phyloP scores from a whole-genome alignment of 75 land plant genomes.

The Gnetum montanum region DNA sequence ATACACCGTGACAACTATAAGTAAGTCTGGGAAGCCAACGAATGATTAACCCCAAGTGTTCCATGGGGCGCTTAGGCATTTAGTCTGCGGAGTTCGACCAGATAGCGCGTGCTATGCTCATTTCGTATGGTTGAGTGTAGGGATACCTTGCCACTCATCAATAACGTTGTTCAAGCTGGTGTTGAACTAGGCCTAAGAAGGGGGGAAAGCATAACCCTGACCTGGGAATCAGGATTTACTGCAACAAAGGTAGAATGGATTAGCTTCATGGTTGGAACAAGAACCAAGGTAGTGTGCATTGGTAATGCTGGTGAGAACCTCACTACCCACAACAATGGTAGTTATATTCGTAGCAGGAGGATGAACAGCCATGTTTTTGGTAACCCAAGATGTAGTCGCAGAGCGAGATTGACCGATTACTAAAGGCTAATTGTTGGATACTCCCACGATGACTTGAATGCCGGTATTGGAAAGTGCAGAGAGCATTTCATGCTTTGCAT shows the following conservation, averaged over 20 bases:
- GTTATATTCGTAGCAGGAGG: slow-evolving; percentile 58
- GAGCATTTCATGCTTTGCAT: slow-evolving; percentile 56
- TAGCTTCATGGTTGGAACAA: slow-evolving; percentile 66
- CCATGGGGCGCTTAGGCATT: no score
- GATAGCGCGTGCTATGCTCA: no score
- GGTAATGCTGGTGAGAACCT: slow-evolving; percentile 61
- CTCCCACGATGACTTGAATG: slow-evolving; percentile 60
- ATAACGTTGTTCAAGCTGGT: slow-evolving; percentile 25
- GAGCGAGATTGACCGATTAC: slow-evolving; percentile 64
- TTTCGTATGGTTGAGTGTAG: no score
- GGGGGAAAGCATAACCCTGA: slow-evolving; percentile 77
- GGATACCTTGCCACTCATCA: no score
- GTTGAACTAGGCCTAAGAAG: slow-evolving; percentile 86
- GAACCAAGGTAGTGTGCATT: slow-evolving; percentile 40
- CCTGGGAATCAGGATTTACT: slow-evolving; percentile 32
- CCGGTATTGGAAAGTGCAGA: slow-evolving; percentile 47
- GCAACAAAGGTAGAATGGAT: slow-evolving; percentile 65
- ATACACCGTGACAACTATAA: no score
- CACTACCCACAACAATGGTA: slow-evolving; percentile 77
- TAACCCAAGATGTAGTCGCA: slow-evolving; percentile 70
- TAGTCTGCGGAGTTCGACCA: no score
- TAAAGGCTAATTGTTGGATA: slow-evolving; percentile 71
- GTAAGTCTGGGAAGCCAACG: no score
- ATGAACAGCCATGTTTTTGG: slow-evolving; percentile 46
- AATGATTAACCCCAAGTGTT: no score